phyloP scores from a whole-genome alignment of 768 basidiomycete species.

The Hirschioporus abietinus region DNA sequence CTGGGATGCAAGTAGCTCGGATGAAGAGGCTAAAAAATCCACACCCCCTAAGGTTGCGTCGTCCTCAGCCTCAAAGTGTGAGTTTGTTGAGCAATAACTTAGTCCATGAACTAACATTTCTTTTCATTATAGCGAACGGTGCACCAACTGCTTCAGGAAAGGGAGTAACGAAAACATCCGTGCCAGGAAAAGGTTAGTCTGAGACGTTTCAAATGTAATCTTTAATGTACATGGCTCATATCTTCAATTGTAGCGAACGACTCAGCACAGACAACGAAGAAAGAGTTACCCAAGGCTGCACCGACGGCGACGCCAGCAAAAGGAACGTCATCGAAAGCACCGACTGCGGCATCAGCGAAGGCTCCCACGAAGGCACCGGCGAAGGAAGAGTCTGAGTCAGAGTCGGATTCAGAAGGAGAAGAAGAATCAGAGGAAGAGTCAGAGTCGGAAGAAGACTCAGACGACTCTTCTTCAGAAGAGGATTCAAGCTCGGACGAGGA shows the following conservation, averaged over 20 bases:
- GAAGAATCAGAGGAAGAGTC: conserved; percentile 31
- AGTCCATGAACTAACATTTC: not conserved
- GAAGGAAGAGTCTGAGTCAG: conserved; percentile 34
- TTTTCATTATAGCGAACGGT: not conserved
- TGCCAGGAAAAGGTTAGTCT: conserved; percentile 12
- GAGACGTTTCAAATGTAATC: conserved; percentile 27
- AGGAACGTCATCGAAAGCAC: conserved; percentile 14
- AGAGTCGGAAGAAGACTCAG: conserved; percentile 36
- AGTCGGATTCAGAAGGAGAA: conserved; percentile 41
- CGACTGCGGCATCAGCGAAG: conserved; percentile 19
- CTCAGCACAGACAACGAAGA: conserved; percentile 16
- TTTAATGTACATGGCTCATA: conserved; percentile 19
- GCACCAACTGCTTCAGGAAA: conserved; percentile 7
- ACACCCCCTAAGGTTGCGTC: conserved; percentile 15
- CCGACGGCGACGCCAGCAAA: conserved; percentile 23
- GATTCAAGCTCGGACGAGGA: conserved; percentile 49
- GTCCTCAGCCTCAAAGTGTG: conserved; percentile 1
- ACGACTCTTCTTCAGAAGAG: conserved; percentile 32
- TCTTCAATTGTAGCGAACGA: conserved; percentile 11
- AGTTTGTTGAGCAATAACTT: not conserved
- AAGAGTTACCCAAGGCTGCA: conserved; percentile 23
- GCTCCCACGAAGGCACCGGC: conserved; percentile 22
- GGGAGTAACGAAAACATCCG: conserved; percentile 19
- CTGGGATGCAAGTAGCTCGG: conserved; percentile 64
- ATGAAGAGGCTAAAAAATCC: conserved; percentile 37